Evolutionary conservation across 164 flowering plant genomes (phyloP), one percentile per base, ranked within the genome.

Genomic region (Amborella trichopoda): DNA sequence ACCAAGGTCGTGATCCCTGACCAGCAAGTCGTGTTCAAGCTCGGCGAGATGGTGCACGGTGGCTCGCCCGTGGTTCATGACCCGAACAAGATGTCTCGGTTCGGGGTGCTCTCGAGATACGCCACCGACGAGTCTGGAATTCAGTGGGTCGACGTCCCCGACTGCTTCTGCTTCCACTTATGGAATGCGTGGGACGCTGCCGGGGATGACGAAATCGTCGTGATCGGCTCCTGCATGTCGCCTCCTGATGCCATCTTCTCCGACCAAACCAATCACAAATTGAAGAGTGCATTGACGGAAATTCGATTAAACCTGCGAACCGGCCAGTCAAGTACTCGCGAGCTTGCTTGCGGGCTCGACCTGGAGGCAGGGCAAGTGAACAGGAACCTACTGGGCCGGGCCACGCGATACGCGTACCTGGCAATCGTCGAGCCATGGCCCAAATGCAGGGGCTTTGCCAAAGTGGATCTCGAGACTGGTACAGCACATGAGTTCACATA

Each of bases 371-470:
- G 80, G 2, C 68, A 64, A 48, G 73, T 78, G 45, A 75, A 72
- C 60, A 52, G 53, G 54, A 12, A 3, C 0, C 38, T 22, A 4
- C 44, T 72, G 4, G 84, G 84, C 3, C 28, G 57, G 44, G 70
- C 60, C 32, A 72, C 68, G 23, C 65, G 65, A 60, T 74, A 27
- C 53, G 71, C 32, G 2, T 78, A 70, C 44, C 22, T 74, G 49
- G 83, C 80, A 0, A 64, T 77, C 21, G 77, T 73, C 0, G 80
- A 77, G 24, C 77, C 84, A 1, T 78, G 80, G 80, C 84, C 84
- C 0, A 78, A 63, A 41, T 64, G 69, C 40, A 53, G 59, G 2
- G 84, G 84, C 16, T 28, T 78, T 3, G 80, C 84, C 0, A 78
- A 71, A 55, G 77, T 78, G 9, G 80, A 75, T 41, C 43, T 78